These are phyloP conservation scores for Zymoseptoria crescenta DNA, from an alignment of 2,329 filamentous ascomycete genomes.

Conservation along the genomic window DNA sequence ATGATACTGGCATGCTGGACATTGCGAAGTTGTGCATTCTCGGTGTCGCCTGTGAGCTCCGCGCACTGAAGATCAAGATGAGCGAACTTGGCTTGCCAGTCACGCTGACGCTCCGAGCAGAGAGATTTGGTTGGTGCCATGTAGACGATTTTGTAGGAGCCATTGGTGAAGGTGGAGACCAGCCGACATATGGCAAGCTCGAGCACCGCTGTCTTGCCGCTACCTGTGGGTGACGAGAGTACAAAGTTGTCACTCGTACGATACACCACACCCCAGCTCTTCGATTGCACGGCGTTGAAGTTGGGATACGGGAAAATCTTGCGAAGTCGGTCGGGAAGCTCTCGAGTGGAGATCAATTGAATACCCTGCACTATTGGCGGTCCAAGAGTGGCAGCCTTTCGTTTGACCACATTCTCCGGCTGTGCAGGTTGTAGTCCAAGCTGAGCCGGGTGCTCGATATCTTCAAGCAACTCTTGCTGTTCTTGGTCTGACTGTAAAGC, in stretches of 20 bases:
- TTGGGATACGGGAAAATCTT: slow-evolving; percentile 63
- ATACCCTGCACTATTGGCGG: slow-evolving; percentile 51
- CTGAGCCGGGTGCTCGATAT: neutral
- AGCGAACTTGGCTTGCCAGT: slow-evolving; percentile 70
- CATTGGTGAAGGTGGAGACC: slow-evolving; percentile 47
- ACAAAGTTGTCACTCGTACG: slow-evolving; percentile 66
- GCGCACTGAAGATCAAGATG: slow-evolving; percentile 60
- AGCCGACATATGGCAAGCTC: slow-evolving; percentile 75
- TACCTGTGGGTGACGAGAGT: slow-evolving; percentile 73
- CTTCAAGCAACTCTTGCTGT: neutral
- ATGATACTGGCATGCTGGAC: slow-evolving; percentile 74
- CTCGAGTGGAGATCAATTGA: slow-evolving; percentile 49
- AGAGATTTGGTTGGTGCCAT: slow-evolving; percentile 79
- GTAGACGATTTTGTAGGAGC: slow-evolving; percentile 72
- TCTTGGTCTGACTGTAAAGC: neutral
- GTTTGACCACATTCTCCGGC: neutral
- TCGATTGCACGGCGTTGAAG: slow-evolving; percentile 79
- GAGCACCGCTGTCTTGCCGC: slow-evolving; percentile 74
- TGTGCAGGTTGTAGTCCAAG: neutral
- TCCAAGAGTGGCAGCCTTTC: neutral
- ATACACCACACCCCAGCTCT: slow-evolving; percentile 63
- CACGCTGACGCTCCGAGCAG: slow-evolving; percentile 65
- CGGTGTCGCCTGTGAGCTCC: slow-evolving; percentile 77
- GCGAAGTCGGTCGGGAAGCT: slow-evolving; percentile 62
- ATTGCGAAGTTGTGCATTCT: slow-evolving; percentile 54